Evolutionary conservation across 495 filamentous ascomycete species (phyloP).

Genomic region (Pseudotulostoma volvatum): DNA sequence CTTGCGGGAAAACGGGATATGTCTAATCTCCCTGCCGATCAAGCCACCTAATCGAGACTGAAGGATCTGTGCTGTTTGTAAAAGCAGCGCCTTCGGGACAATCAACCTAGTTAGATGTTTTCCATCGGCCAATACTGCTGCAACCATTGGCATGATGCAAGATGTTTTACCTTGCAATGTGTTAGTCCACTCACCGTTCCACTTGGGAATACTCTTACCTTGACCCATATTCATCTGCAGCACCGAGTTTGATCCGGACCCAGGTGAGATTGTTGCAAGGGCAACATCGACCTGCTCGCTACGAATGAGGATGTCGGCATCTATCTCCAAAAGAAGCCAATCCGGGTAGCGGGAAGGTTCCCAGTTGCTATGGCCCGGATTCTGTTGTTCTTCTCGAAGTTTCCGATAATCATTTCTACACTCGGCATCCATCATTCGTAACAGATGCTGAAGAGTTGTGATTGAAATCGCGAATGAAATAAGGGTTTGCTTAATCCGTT

Average conservation of each 20-base stretch:
- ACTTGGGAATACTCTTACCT: too few species aligned
- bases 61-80: conserved; percentile 45
- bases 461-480: conserved; percentile 21
- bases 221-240: conserved; percentile 66
- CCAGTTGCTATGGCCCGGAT: conserved; percentile 38
- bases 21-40: conserved; percentile 37
- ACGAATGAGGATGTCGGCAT: conserved; percentile 46
- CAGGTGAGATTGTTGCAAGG: conserved; percentile 36
- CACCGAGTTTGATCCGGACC: conserved; percentile 28
- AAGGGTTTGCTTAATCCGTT: conserved; percentile 5
- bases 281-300: conserved; percentile 43
- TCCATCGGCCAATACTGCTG: conserved; percentile 37
- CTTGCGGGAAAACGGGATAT: conserved; percentile 45
- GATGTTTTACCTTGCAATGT: conserved; percentile 35
- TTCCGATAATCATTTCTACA: conserved; percentile 11
- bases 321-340: conserved; percentile 45
- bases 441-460: conserved; percentile 21
- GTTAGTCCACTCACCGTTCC: background rate
- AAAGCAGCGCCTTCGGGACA: conserved; percentile 43
- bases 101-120: conserved; percentile 37
- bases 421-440: conserved; percentile 24
- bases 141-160: conserved; percentile 50
- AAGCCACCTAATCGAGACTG: conserved; percentile 41
- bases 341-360: conserved; percentile 35
- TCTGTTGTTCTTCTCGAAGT: conserved; percentile 32